phyloP scores from a whole-genome alignment of 805 yeast species.

The Schwanniomyces yamadae region DNA sequence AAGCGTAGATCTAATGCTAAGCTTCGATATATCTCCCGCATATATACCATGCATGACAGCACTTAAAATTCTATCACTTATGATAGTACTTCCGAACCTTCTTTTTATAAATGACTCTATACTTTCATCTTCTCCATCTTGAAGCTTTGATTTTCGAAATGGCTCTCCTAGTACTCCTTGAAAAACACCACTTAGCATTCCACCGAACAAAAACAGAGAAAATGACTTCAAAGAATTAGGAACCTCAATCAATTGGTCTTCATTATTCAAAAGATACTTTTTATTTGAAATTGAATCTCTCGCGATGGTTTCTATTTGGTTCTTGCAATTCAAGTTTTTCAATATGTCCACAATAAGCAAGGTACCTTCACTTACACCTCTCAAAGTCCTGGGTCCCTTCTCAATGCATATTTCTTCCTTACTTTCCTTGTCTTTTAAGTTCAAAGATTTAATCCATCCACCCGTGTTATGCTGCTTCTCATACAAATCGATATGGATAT shows the following conservation, averaged over 20 bases:
- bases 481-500: conserved; percentile 58
- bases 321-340: conserved; percentile 43
- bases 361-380: conserved; percentile 82
- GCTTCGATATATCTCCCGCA: conserved; percentile 63
- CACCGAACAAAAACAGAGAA: conserved; percentile 30
- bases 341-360: conserved; percentile 63
- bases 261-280: conserved; percentile 58
- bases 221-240: conserved; percentile 44
- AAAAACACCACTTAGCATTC: conserved; percentile 45
- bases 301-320: conserved; percentile 59
- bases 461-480: conserved; percentile 62
- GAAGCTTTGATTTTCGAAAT: conserved; percentile 30
- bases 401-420: conserved; percentile 49
- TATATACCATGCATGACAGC: conserved; percentile 88
- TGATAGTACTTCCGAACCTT: conserved; percentile 57
- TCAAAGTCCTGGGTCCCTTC: conserved; percentile 86
- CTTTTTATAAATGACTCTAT: conserved; percentile 65
- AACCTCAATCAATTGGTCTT: conserved; percentile 50
- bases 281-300: conserved; percentile 62
- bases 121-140: conserved; percentile 56
- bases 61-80: conserved; percentile 62
- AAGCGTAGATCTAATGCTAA: conserved; percentile 66
- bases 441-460: conserved; percentile 72
- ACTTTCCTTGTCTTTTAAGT: conserved; percentile 21
- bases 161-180: conserved; percentile 52